Conservation (phyloP, 2,329 filamentous ascomycete genomes). For the Talaromyces marneffei region DNA sequence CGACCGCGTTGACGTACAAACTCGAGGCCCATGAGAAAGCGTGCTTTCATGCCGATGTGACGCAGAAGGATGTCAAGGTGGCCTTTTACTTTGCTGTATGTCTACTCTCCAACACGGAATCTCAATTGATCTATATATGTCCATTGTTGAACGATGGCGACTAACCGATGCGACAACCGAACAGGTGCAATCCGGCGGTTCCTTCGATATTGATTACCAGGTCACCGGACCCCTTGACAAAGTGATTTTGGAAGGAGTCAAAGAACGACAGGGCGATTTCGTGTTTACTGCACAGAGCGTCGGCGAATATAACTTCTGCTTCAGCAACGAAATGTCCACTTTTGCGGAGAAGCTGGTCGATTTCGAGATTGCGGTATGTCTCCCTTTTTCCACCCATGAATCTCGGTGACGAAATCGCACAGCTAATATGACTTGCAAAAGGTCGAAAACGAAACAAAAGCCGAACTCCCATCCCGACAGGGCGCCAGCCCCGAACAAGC, state of each 20-base stretch:
- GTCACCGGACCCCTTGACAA: slow-evolving; percentile 78
- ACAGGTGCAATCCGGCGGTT: slow-evolving; percentile 94
- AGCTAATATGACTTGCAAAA: slow-evolving; percentile 32
- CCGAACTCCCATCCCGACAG: slow-evolving; percentile 79
- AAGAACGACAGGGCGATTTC: slow-evolving; percentile 93
- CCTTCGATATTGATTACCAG: slow-evolving; percentile 92
- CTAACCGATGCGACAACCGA: not conserved
- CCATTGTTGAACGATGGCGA: not conserved
- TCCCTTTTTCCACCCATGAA: too few species aligned
- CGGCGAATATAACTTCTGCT: slow-evolving; percentile 96
- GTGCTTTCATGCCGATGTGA: slow-evolving; percentile 83
- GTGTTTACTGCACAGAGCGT: slow-evolving; percentile 86
- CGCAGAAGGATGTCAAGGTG: slow-evolving; percentile 76
- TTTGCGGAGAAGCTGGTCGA: slow-evolving; percentile 97
- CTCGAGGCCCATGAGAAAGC: slow-evolving; percentile 85
- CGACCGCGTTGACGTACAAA: slow-evolving; percentile 92
- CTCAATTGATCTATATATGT: not conserved
- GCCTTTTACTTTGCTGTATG: slow-evolving; percentile 97
- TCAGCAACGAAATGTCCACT: slow-evolving; percentile 97
- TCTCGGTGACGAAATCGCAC: not conserved
- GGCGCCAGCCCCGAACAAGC: slow-evolving; percentile 87
- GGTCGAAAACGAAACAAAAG: slow-evolving; percentile 85
- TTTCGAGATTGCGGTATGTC: slow-evolving; percentile 84
- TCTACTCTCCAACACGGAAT: slow-evolving; percentile 15
- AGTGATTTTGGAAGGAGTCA: slow-evolving; percentile 75